Conservation (phyloP, 2,329 filamentous ascomycete species). For the Aspergillus sp. region DNA sequence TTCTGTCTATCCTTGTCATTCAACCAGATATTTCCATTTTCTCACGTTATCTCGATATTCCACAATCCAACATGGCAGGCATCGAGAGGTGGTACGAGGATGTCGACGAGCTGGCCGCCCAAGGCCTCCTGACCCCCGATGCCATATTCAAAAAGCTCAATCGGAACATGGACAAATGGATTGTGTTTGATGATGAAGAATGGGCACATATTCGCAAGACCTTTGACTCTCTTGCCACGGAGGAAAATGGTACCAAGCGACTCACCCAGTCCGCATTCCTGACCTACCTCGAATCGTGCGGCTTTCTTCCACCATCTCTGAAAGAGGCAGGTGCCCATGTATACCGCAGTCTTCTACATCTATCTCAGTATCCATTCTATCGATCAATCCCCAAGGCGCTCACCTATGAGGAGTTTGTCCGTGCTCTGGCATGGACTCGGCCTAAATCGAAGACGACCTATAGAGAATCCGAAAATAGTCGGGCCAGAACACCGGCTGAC, state of each 20-base stretch:
- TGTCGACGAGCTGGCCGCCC: not conserved
- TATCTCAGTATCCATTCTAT: conserved; percentile 1
- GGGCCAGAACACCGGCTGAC: not conserved
- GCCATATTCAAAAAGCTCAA: not conserved
- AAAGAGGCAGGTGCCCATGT: not conserved
- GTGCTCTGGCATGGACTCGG: not conserved
- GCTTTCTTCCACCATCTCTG: not conserved
- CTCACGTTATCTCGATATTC: no score
- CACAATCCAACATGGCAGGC: no score
- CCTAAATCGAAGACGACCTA: no score
- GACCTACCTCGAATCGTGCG: not conserved
- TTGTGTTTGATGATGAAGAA: no score
- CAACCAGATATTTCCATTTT: no score
- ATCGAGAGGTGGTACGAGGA: not conserved
- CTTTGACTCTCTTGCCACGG: not conserved
- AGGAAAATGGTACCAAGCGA: not conserved
- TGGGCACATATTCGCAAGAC: not conserved
- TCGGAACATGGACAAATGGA: no score
- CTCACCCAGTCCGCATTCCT: not conserved
- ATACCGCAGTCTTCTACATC: not conserved
- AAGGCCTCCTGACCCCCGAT: not conserved
- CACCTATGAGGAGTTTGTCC: not conserved
- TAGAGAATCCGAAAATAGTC: no score
- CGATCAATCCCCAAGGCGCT: not conserved
- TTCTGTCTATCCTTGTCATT: not conserved